Conservation (phyloP, 2,329 filamentous ascomycete genomes). For the Fusarium drepaniforme region DNA sequence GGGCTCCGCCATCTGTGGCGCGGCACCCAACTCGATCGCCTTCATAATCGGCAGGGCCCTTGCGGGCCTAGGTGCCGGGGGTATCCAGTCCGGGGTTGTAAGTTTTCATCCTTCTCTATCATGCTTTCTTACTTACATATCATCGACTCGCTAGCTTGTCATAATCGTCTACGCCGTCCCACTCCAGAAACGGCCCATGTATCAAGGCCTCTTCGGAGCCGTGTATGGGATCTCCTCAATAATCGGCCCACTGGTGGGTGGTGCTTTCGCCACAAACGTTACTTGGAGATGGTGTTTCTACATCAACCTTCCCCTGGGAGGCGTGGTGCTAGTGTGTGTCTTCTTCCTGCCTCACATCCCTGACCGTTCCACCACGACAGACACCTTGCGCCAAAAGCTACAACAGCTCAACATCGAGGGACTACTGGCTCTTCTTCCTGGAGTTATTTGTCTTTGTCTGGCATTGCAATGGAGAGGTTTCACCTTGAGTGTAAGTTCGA, state of each 20-base stretch:
- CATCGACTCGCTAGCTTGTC: constrained; percentile 12
- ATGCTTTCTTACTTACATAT: neutral
- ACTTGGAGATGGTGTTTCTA: constrained; percentile 55
- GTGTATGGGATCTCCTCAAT: constrained; percentile 56
- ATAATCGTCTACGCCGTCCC: constrained; percentile 48
- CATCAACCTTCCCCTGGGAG: constrained; percentile 52
- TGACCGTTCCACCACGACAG: constrained; percentile 20
- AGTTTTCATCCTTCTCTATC: constrained; percentile 13
- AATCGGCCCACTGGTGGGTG: constrained; percentile 44
- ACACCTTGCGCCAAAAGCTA: constrained; percentile 29
- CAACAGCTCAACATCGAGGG: constrained; percentile 53
- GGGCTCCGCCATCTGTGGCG: constrained; percentile 49
- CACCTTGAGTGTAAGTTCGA: constrained; percentile 43
- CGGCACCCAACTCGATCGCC: constrained; percentile 52
- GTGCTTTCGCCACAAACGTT: constrained; percentile 44
- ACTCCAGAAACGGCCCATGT: constrained; percentile 50
- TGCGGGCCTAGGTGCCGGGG: constrained; percentile 62
- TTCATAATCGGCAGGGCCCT: constrained; percentile 66
- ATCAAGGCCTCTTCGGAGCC: constrained; percentile 49
- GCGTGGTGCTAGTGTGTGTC: constrained; percentile 43
- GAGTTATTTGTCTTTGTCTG: constrained; percentile 59
- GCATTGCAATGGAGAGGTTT: constrained; percentile 62
- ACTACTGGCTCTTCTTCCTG: constrained; percentile 63
- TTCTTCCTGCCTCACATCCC: constrained; percentile 37
- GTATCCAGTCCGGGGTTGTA: constrained; percentile 62